Percentiles rank a stretch among this genome's conserved stretches.
These are phyloP conservation scores for Podospora conica DNA, from an alignment of 495 filamentous ascomycete species.

Conservation along the genomic window DNA sequence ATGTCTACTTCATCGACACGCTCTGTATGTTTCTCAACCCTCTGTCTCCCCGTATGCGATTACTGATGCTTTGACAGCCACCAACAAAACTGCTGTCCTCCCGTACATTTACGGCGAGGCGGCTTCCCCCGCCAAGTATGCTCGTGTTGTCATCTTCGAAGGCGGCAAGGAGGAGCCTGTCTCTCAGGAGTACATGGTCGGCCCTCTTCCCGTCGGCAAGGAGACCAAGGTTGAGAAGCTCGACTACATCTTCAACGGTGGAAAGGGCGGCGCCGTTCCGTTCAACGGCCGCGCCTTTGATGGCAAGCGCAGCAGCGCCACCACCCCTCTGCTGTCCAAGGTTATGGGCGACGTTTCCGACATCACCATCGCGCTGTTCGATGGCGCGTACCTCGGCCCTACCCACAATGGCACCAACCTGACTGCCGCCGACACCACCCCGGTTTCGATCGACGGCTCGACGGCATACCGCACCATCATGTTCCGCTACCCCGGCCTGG, in stretches of 20 bases:
- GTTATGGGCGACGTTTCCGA: conserved; percentile 32
- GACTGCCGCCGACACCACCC: conserved; percentile 20
- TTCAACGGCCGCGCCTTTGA: conserved; percentile 34
- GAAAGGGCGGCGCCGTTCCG: conserved; percentile 27
- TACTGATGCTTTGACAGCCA: conserved; percentile 12
- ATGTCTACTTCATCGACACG: conserved; percentile 42
- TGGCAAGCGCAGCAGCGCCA: conserved; percentile 19
- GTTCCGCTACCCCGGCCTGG: conserved; percentile 31
- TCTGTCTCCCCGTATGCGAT: neutral
- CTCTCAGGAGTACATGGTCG: conserved; percentile 43
- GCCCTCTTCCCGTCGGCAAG: conserved; percentile 41
- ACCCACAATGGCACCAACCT: conserved; percentile 27
- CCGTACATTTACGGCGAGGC: conserved; percentile 40
- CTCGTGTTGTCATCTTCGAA: conserved; percentile 42
- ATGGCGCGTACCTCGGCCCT: conserved; percentile 29
- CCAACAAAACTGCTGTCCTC: conserved; percentile 49
- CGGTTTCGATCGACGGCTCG: conserved; percentile 30
- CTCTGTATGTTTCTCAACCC: conserved; percentile 20
- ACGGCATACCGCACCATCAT: conserved; percentile 25
- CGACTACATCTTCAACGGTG: conserved; percentile 42
- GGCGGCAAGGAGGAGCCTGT: conserved; percentile 40
- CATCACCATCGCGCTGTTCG: conserved; percentile 31
- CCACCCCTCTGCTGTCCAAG: conserved; percentile 25
- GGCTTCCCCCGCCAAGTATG: conserved; percentile 39
- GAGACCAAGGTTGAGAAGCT: conserved; percentile 36